Evolutionary conservation across 2,329 filamentous ascomycete species (phyloP).

Genomic region (Neonectria magnoliae): DNA sequence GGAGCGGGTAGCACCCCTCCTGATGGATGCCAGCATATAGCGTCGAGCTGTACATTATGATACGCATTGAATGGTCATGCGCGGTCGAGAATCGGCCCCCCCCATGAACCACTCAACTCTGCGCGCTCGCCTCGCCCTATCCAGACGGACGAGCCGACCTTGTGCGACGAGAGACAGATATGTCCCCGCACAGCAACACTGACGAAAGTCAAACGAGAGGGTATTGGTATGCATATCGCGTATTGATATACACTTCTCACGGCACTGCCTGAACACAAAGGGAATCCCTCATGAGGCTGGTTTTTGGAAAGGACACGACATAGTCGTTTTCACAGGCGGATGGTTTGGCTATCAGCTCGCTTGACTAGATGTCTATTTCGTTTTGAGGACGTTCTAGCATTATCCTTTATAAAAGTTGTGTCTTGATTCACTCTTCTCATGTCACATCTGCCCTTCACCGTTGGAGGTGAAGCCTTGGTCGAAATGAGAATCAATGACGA

Average conservation of each 20-base stretch:
- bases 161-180: conserved; percentile 39
- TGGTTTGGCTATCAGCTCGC: conserved; percentile 16
- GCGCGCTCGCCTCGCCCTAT: neutral
- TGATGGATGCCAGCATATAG: neutral
- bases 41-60: neutral
- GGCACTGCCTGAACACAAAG: conserved; percentile 6
- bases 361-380: neutral
- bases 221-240: neutral
- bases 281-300: conserved; percentile 11
- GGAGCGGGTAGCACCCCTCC: neutral
- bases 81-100: conserved; percentile 1
- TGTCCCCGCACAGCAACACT: conserved; percentile 35
- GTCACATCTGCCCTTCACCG: neutral
- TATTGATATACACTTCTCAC: neutral
- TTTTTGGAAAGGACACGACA: conserved; percentile 28
- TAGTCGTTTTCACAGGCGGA: conserved; percentile 17
- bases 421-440: neutral
- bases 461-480: neutral
- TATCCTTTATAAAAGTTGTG: conserved; percentile 10
- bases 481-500: neutral
- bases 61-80: neutral
- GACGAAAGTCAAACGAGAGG: conserved; percentile 18
- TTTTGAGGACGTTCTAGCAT: neutral
- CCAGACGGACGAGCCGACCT: conserved; percentile 8
- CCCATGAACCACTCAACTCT: neutral